These are phyloP conservation scores for Phytophthora ohioensis DNA, from an alignment of 352 stramenopile genomes.

Conservation along the genomic window DNA sequence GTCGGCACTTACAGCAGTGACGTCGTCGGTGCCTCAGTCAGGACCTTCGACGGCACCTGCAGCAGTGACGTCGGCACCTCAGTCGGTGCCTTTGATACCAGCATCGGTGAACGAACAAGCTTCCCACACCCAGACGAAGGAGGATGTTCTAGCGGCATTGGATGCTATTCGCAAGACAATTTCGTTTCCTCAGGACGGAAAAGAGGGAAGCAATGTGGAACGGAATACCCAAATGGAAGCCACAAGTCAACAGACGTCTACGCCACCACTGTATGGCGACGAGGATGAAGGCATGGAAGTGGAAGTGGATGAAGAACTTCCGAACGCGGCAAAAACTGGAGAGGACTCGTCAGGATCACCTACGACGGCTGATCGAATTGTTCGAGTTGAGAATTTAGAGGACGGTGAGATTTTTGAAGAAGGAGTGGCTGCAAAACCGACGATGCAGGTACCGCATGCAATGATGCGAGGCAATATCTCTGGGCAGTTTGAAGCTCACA, in stretches of 20 bases:
- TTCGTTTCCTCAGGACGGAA: slow-evolving; percentile 3
- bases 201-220: not conserved
- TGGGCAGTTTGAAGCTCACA: slow-evolving; percentile 19
- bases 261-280: slow-evolving; percentile 5
- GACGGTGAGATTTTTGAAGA: slow-evolving; percentile 84
- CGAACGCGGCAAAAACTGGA: slow-evolving; percentile 1
- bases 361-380: slow-evolving; percentile 10
- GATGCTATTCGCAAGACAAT: slow-evolving; percentile 18
- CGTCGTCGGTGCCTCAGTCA: slow-evolving; percentile 1
- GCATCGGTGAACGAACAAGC: not conserved
- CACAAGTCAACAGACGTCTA: slow-evolving; percentile 8
- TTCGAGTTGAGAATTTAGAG: slow-evolving; percentile 51
- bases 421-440: slow-evolving; percentile 46
- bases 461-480: slow-evolving; percentile 45
- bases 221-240: slow-evolving; percentile 4
- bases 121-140: slow-evolving; percentile 13
- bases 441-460: slow-evolving; percentile 47
- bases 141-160: slow-evolving; percentile 20
- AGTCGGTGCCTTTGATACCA: not conserved
- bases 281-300: slow-evolving; percentile 39
- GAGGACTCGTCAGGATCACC: not conserved
- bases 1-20: not conserved
- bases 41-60: not conserved
- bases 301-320: slow-evolving; percentile 55
- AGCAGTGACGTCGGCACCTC: slow-evolving; percentile 1